These are phyloP conservation scores for Umbelopsis sp. DNA, from an alignment of 192 early-diverging fungal species.

Conservation along the genomic window DNA sequence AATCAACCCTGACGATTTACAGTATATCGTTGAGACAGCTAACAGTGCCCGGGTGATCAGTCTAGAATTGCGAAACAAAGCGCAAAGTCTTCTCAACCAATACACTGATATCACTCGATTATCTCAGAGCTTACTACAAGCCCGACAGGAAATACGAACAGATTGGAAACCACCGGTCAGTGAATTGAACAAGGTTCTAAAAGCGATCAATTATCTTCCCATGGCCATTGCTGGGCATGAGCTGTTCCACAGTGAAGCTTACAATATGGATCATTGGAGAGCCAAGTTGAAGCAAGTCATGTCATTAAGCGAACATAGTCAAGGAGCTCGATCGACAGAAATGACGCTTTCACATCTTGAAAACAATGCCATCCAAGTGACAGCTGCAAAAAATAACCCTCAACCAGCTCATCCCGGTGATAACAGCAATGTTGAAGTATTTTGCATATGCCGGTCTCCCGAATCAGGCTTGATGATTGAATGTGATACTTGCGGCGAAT, in stretches of 20 bases:
- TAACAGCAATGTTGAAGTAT: slow-evolving; percentile 18
- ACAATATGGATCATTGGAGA: slow-evolving; percentile 14
- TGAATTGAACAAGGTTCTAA: slow-evolving; percentile 5
- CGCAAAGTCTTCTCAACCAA: slow-evolving; percentile 4
- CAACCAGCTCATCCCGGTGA: not conserved
- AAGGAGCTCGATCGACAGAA: slow-evolving; percentile 15
- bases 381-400: not conserved
- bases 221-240: not conserved
- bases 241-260: slow-evolving; percentile 1
- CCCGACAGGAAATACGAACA: not conserved
- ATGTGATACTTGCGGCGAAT: slow-evolving; percentile 67
- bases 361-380: slow-evolving; percentile 19
- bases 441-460: slow-evolving; percentile 64
- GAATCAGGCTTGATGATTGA: slow-evolving; percentile 71
- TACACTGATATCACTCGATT: not conserved
- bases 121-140: not conserved
- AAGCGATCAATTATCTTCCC: not conserved
- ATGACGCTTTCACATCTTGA: slow-evolving; percentile 4
- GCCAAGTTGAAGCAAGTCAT: slow-evolving; percentile 7
- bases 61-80: slow-evolving; percentile 10
- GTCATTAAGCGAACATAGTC: slow-evolving; percentile 2
- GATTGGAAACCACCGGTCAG: slow-evolving; percentile 17
- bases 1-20: slow-evolving; percentile 7
- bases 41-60: not conserved
- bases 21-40: not conserved